Evolutionary conservation across 768 basidiomycete species (phyloP).

Genomic region (Lactarius deliciosus): DNA sequence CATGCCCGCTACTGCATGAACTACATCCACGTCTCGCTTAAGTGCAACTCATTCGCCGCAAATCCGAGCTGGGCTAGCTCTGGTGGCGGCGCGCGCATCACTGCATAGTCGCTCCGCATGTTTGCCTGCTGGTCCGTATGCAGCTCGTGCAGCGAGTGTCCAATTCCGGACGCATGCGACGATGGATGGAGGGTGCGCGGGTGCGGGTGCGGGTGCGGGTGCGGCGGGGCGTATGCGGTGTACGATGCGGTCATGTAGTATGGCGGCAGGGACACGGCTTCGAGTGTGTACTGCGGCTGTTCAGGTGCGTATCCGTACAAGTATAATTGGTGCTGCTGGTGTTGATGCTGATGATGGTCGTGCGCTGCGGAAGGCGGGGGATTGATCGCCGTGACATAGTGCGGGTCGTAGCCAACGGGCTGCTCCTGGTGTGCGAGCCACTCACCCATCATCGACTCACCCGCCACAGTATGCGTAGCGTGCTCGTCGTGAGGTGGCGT

Average conservation of each 20-base stretch:
- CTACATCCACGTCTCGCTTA: slow-evolving; percentile 59
- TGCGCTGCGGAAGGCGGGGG: slow-evolving; percentile 3
- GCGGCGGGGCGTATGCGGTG: neutral
- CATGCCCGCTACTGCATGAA: slow-evolving; percentile 59
- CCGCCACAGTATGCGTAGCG: neutral
- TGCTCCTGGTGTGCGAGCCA: slow-evolving; percentile 20
- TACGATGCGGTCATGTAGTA: slow-evolving; percentile 15
- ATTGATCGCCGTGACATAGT: slow-evolving; percentile 15
- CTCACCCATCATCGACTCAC: slow-evolving; percentile 14
- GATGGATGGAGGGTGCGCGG: neutral
- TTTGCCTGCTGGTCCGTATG: slow-evolving; percentile 9
- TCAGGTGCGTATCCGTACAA: slow-evolving; percentile 20
- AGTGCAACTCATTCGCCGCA: slow-evolving; percentile 47
- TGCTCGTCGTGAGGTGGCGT: slow-evolving; percentile 9
- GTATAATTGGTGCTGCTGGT: slow-evolving; percentile 5
- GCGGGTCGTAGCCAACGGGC: slow-evolving; percentile 10
- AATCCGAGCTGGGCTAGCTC: slow-evolving; percentile 62
- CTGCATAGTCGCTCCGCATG: slow-evolving; percentile 1
- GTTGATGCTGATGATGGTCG: neutral
- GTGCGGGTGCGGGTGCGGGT: neutral
- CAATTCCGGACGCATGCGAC: neutral
- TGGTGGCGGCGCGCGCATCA: slow-evolving; percentile 32
- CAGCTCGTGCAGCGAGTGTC: neutral
- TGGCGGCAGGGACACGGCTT: neutral
- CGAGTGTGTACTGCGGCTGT: slow-evolving; percentile 20